phyloP scores from a whole-genome alignment of 768 basidiomycete species.

The Sporobolomyces roseus region DNA sequence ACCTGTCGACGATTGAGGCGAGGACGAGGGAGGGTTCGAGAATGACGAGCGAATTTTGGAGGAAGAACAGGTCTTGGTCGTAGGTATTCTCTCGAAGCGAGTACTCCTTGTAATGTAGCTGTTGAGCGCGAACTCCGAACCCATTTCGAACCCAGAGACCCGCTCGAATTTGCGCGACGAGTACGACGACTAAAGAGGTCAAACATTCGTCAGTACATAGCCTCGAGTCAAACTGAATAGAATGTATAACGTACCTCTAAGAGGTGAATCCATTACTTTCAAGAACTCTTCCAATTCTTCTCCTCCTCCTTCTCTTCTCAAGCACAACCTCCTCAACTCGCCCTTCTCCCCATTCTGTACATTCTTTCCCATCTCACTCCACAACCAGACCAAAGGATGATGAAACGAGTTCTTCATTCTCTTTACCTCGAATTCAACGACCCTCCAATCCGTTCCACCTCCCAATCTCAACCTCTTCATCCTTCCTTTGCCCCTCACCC shows the following conservation, averaged over 20 bases:
- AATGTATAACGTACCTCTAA: conserved; percentile 62
- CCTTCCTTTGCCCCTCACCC: not conserved
- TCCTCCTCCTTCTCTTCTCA: conserved; percentile 39
- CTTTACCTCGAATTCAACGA: too few relatives aligned
- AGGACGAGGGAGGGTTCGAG: conserved; percentile 73
- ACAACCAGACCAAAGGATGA: conserved; percentile 83
- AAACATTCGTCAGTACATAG: not conserved
- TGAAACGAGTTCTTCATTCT: conserved; percentile 73
- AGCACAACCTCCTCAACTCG: conserved; percentile 49
- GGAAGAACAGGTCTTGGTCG: conserved; percentile 87
- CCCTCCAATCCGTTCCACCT: too few relatives aligned
- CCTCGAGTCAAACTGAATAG: not conserved
- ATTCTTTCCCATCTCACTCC: conserved; percentile 65
- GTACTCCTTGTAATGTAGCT: conserved; percentile 92
- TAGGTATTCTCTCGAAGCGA: conserved; percentile 93
- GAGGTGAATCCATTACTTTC: conserved; percentile 67
- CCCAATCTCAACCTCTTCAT: too few relatives aligned
- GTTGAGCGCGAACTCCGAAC: conserved; percentile 87
- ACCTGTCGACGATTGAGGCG: conserved; percentile 83
- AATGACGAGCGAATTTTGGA: conserved; percentile 77
- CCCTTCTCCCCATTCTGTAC: conserved; percentile 53
- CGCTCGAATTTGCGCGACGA: conserved; percentile 90
- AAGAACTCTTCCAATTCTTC: conserved; percentile 11
- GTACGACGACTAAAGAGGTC: conserved; percentile 58
- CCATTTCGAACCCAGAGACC: conserved; percentile 98